Evolutionary conservation across 1,284 basidiomycete genomes (phyloP).

Genomic region (Chalciporus sp.): DNA sequence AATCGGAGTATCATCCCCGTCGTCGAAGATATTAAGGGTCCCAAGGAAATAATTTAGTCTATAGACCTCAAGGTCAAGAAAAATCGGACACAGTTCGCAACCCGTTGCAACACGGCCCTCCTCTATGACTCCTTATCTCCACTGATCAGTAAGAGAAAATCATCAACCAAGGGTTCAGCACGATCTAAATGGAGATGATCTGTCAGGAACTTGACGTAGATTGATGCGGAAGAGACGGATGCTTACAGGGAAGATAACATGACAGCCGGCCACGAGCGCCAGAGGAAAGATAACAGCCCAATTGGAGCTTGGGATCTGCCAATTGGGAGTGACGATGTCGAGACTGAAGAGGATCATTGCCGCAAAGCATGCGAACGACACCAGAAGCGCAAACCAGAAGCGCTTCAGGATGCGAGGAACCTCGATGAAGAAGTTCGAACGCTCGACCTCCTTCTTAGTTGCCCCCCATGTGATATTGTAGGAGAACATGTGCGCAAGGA

Average conservation of each 20-base stretch:
- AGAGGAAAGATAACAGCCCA: slow-evolving; percentile 50
- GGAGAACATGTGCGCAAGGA: slow-evolving; percentile 79
- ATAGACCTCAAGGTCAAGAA: background rate
- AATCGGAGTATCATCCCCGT: no score
- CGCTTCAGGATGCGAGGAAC: slow-evolving; percentile 58
- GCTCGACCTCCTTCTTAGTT: slow-evolving; percentile 79
- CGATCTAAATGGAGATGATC: slow-evolving; percentile 35
- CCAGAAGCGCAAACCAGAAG: slow-evolving; percentile 41
- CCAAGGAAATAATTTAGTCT: no score
- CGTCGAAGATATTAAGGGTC: no score
- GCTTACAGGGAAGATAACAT: slow-evolving; percentile 46
- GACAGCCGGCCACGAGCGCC: slow-evolving; percentile 40
- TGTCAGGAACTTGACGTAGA: slow-evolving; percentile 1
- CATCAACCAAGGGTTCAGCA: slow-evolving; percentile 54
- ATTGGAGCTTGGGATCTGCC: slow-evolving; percentile 43
- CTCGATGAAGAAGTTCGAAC: slow-evolving; percentile 87
- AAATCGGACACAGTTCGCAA: background rate
- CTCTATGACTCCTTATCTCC: background rate
- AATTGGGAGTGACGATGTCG: slow-evolving; percentile 44
- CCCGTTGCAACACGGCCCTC: no score
- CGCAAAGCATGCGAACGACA: slow-evolving; percentile 38
- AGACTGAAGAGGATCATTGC: slow-evolving; percentile 43
- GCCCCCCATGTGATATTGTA: slow-evolving; percentile 85
- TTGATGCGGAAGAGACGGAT: background rate
- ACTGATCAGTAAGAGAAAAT: slow-evolving; percentile 46